A percentile compares a stretch with the other conserved stretches of the same genome.
Conservation (phyloP, 177 flowering plant species). For the Tripterygium wilfordii region DNA sequence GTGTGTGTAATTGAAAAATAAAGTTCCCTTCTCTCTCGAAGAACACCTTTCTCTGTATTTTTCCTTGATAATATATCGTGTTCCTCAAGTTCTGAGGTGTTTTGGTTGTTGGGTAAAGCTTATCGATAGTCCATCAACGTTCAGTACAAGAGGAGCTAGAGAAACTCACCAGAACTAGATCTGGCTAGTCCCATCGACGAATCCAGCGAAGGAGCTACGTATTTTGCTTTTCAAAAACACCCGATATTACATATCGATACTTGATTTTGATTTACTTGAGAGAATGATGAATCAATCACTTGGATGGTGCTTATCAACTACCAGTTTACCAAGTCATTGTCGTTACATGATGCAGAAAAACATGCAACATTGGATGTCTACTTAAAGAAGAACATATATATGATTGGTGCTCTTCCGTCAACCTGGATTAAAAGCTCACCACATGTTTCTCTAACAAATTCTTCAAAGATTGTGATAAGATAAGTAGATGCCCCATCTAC, state of each 20-base stretch:
- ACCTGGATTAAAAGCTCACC: constrained; percentile 10
- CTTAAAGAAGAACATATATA: constrained; percentile 9
- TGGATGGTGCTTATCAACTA: background rate
- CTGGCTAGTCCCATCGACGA: too few relatives aligned
- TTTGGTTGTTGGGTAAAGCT: too few relatives aligned
- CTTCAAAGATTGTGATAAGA: background rate
- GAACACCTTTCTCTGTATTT: background rate
- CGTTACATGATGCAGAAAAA: too few relatives aligned
- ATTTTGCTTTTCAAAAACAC: too few relatives aligned
- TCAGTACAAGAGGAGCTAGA: too few relatives aligned
- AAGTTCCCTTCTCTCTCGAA: background rate
- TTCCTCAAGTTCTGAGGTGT: too few relatives aligned
- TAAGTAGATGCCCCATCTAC: background rate
- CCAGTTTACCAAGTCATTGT: background rate
- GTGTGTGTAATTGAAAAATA: background rate
- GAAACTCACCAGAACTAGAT: too few relatives aligned
- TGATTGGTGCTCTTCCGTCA: constrained; percentile 14
- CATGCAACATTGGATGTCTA: constrained; percentile 16
- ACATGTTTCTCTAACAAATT: background rate
- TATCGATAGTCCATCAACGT: too few relatives aligned
- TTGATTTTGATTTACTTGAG: too few relatives aligned
- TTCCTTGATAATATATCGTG: too few relatives aligned
- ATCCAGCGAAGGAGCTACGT: too few relatives aligned
- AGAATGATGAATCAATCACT: background rate
- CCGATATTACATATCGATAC: too few relatives aligned